These are phyloP conservation scores for Allium fistulosum DNA, from an alignment of 106 monocot genomes.

Conservation along the genomic window DNA sequence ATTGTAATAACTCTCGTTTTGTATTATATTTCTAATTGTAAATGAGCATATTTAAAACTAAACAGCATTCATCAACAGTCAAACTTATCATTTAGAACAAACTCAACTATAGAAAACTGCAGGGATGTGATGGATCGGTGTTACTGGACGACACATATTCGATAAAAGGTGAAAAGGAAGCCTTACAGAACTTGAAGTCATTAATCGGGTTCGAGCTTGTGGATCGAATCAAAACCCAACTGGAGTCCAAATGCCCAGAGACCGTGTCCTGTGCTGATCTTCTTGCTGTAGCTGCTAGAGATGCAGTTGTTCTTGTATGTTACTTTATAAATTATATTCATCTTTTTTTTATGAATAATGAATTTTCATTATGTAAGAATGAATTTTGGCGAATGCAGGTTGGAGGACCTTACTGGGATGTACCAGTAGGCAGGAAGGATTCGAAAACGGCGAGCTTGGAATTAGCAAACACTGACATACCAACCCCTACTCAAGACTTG, in stretches of 20 bases:
- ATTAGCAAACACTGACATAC: conserved; percentile 55
- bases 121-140: conserved; percentile 71
- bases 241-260: conserved; percentile 79
- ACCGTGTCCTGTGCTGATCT: conserved; percentile 81
- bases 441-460: conserved; percentile 59
- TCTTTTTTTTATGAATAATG: neutral
- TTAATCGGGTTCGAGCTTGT: conserved; percentile 50
- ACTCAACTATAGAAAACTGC: neutral
- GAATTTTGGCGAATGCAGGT: conserved; percentile 24
- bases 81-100: too few species aligned
- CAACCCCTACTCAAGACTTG: conserved; percentile 41
- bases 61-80: too few species aligned
- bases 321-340: neutral
- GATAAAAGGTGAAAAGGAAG: conserved; percentile 39
- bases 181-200: conserved; percentile 34
- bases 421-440: conserved; percentile 66
- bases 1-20: too few species aligned
- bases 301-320: conserved; percentile 61
- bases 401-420: conserved; percentile 90
- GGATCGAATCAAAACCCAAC: conserved; percentile 52
- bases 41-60: too few species aligned
- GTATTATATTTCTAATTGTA: too few species aligned
- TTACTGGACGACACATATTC: conserved; percentile 48
- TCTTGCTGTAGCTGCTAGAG: conserved; percentile 76
- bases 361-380: too few species aligned